phyloP scores from a whole-genome alignment of 2,329 filamentous ascomycete species.

The Ophiobolus disseminans region DNA sequence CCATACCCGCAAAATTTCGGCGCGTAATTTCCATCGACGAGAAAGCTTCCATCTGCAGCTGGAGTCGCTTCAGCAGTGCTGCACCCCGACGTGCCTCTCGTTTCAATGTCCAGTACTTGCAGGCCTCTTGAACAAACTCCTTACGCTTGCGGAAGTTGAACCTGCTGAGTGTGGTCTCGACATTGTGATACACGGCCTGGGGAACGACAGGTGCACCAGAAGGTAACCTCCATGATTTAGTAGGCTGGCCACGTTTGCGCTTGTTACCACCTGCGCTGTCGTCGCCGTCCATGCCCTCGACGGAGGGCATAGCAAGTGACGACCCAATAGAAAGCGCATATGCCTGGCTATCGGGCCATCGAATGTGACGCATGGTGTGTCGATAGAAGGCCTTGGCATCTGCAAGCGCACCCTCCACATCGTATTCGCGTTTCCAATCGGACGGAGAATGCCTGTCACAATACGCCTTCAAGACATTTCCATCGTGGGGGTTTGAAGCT shows the following conservation, averaged over 20 bases:
- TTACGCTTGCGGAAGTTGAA: slow-evolving; percentile 88
- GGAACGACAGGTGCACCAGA: slow-evolving; percentile 96
- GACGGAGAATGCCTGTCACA: slow-evolving; percentile 93
- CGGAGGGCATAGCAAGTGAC: slow-evolving; percentile 63
- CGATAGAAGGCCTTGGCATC: slow-evolving; percentile 91
- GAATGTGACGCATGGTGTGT: slow-evolving; percentile 82
- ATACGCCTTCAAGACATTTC: slow-evolving; percentile 87
- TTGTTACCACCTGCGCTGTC: slow-evolving; percentile 65
- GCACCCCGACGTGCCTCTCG: slow-evolving; percentile 90
- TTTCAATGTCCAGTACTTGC: slow-evolving; percentile 98
- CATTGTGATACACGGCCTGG: slow-evolving; percentile 82
- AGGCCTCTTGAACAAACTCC: slow-evolving; percentile 90
- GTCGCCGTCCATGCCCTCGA: slow-evolving; percentile 56
- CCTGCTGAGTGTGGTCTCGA: slow-evolving; percentile 81
- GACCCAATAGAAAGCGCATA: slow-evolving; percentile 83
- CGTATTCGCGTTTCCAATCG: slow-evolving; percentile 87
- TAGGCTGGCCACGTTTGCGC: slow-evolving; percentile 60
- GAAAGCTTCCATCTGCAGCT: slow-evolving; percentile 94
- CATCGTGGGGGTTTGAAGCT: slow-evolving; percentile 77
- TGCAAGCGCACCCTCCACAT: slow-evolving; percentile 78
- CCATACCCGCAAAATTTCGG: slow-evolving; percentile 95
- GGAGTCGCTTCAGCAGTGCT: slow-evolving; percentile 87
- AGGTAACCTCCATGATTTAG: slow-evolving; percentile 87
- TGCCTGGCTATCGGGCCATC: slow-evolving; percentile 91
- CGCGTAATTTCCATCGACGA: slow-evolving; percentile 97